phyloP scores from a whole-genome alignment of 2,329 filamentous ascomycete species.

The Fusarium hostae region DNA sequence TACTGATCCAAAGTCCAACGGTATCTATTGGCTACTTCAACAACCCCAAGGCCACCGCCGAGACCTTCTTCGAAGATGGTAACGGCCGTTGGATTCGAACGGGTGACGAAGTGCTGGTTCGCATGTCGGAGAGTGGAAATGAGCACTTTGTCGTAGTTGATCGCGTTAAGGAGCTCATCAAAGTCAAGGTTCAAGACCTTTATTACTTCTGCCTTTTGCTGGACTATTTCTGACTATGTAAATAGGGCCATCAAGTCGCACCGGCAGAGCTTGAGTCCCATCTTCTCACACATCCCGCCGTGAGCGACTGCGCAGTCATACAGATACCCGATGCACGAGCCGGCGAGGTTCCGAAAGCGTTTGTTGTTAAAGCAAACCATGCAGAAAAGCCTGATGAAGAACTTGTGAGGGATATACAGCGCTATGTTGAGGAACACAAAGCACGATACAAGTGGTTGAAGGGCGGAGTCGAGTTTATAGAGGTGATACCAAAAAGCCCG shows the following conservation, averaged over 20 bases:
- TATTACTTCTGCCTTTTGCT: accelerated
- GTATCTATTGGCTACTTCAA: constrained; percentile 86
- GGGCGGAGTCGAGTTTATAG: constrained; percentile 71
- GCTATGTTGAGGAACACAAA: constrained; percentile 73
- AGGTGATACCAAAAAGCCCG: constrained; percentile 76
- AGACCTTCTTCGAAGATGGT: constrained; percentile 75
- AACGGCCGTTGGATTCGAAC: constrained; percentile 82
- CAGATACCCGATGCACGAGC: constrained; percentile 70
- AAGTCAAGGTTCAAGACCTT: constrained; percentile 70
- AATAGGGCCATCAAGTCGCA: constrained; percentile 78
- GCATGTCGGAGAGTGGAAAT: constrained; percentile 69
- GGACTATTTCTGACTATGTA: background rate
- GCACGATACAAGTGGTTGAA: constrained; percentile 75
- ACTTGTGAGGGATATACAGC: constrained; percentile 60
- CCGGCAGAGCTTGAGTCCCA: constrained; percentile 83
- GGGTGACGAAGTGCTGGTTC: constrained; percentile 83
- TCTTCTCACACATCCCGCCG: constrained; percentile 74
- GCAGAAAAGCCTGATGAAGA: constrained; percentile 60
- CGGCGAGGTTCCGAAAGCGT: constrained; percentile 72
- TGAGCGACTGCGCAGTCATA: constrained; percentile 82
- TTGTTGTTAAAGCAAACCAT: constrained; percentile 61
- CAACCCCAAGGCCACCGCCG: constrained; percentile 82
- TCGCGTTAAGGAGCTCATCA: constrained; percentile 76
- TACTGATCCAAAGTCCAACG: constrained; percentile 81
- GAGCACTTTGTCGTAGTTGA: constrained; percentile 90